Conservation (phyloP, 352 stramenopile species). For the Globisporangium iwayamae region DNA sequence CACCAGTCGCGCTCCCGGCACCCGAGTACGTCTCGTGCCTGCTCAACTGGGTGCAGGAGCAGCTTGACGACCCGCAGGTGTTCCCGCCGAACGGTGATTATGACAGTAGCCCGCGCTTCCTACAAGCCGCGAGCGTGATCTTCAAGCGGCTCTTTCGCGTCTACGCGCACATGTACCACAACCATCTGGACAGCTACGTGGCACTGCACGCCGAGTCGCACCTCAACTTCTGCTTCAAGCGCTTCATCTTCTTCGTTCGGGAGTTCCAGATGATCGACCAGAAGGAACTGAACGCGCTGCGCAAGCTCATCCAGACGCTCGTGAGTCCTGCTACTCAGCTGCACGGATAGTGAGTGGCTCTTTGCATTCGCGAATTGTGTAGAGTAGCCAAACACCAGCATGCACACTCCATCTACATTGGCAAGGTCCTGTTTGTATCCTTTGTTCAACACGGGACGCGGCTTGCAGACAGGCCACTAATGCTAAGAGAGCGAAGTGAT, state of each 20-base stretch:
- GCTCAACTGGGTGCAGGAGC: slow-evolving; percentile 82
- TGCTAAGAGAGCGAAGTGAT: background rate
- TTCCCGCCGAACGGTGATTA: slow-evolving; percentile 41
- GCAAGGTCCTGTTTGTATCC: background rate
- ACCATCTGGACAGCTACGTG: slow-evolving; percentile 90
- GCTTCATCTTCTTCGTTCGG: slow-evolving; percentile 95
- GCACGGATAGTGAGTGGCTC: background rate
- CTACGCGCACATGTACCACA: slow-evolving; percentile 97
- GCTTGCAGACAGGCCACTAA: background rate
- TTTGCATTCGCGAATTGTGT: background rate
- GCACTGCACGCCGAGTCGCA: slow-evolving; percentile 91
- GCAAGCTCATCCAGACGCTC: slow-evolving; percentile 87
- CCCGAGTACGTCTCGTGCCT: slow-evolving; percentile 84
- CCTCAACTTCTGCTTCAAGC: slow-evolving; percentile 97
- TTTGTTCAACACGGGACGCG: background rate
- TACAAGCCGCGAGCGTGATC: slow-evolving; percentile 68
- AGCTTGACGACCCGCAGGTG: slow-evolving; percentile 72
- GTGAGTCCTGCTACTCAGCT: background rate
- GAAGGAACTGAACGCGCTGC: slow-evolving; percentile 92
- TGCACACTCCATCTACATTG: background rate
- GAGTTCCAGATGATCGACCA: slow-evolving; percentile 92
- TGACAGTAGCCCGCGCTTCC: slow-evolving; percentile 37
- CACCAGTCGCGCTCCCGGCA: slow-evolving; percentile 55
- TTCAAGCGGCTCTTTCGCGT: slow-evolving; percentile 96
- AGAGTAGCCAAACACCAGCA: background rate